Evolutionary conservation across 495 filamentous ascomycete species (phyloP).

Genomic region (Hypomontagnella submonticulosa): DNA sequence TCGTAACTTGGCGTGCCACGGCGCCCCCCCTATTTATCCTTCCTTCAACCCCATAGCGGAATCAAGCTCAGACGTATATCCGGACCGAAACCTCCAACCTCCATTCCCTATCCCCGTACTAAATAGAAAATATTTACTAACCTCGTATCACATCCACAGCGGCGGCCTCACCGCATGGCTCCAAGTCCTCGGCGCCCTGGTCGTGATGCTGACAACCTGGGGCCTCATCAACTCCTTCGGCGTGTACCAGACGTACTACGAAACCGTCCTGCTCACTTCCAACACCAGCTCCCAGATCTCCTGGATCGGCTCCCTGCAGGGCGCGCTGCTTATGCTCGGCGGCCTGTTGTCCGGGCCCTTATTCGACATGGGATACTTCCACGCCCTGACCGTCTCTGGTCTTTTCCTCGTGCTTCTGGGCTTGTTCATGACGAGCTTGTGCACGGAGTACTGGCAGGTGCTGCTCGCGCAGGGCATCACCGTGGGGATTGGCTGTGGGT

Average conservation of each 20-base stretch:
- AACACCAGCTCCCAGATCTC: conserved; percentile 50
- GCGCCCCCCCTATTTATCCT: too few species aligned
- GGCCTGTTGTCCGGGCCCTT: conserved; percentile 55
- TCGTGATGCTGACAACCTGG: conserved; percentile 57
- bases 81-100: too few species aligned
- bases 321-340: conserved; percentile 51
- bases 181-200: conserved; percentile 54
- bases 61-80: too few species aligned
- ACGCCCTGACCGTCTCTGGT: conserved; percentile 29
- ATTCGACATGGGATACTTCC: conserved; percentile 44
- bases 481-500: conserved; percentile 65
- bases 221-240: conserved; percentile 63
- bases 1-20: too few species aligned
- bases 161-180: conserved; percentile 60
- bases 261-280: conserved; percentile 46
- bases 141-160: conserved; percentile 2
- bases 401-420: conserved; percentile 62
- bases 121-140: conserved; percentile 1
- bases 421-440: conserved; percentile 75
- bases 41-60: too few species aligned
- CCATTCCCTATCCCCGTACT: too few species aligned
- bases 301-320: conserved; percentile 58
- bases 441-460: conserved; percentile 70
- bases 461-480: conserved; percentile 69
- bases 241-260: conserved; percentile 65